Conservation (phyloP, 345 rosid genomes). For the Salix purpurea region DNA sequence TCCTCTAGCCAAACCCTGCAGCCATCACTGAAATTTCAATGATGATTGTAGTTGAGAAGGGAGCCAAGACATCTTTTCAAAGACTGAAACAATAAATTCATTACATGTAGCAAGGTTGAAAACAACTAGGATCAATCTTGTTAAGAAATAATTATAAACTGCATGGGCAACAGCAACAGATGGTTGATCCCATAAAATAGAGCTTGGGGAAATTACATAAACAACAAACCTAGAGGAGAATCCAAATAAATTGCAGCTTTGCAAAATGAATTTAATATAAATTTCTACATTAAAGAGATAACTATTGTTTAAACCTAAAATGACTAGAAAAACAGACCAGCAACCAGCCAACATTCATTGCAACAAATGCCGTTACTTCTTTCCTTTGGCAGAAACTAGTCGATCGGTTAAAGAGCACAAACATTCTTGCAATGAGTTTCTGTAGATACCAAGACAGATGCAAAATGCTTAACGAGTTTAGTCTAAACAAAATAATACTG, state of each 20-base stretch:
- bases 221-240: not conserved
- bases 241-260: not conserved
- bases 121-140: not conserved
- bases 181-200: not conserved
- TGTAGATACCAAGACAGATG: not conserved
- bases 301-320: not conserved
- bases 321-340: not conserved
- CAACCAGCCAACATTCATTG: not conserved
- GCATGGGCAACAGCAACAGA: not conserved
- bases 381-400: not conserved
- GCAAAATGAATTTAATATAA: not conserved
- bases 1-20: not conserved
- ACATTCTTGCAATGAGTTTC: not conserved
- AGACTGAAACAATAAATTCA: not conserved
- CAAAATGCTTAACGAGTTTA: not conserved
- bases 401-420: not conserved
- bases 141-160: not conserved
- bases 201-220: not conserved
- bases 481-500: not conserved
- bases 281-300: not conserved
- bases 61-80: not conserved
- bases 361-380: not conserved
- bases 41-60: not conserved
- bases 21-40: not conserved
- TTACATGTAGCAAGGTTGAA: not conserved